Percentiles rank a stretch among this genome's conserved stretches.
Conservation (phyloP, 352 stramenopile genomes). For the Phytophthora chlamydospora region DNA sequence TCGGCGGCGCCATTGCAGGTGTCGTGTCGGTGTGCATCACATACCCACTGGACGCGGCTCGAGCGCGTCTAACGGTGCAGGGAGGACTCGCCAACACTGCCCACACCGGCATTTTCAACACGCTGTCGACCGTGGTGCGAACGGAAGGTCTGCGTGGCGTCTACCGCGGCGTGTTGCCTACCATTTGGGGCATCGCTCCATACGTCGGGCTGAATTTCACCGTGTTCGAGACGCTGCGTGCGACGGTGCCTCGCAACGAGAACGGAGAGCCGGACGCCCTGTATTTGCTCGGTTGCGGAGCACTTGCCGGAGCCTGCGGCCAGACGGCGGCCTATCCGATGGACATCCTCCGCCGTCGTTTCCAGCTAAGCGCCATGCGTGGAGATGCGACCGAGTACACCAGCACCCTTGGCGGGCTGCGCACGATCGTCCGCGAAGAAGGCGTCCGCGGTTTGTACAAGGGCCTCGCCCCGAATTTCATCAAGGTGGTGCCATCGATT, state of each 20-base stretch:
- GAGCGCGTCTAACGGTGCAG: constrained; percentile 74
- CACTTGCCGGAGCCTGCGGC: constrained; percentile 65
- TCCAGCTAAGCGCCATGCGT: constrained; percentile 67
- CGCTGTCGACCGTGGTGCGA: constrained; percentile 52
- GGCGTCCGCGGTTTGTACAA: constrained; percentile 72
- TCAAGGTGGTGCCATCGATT: constrained; percentile 82
- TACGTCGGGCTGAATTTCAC: constrained; percentile 85
- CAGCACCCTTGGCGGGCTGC: constrained; percentile 55
- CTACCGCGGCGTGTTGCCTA: constrained; percentile 68
- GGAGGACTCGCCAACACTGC: constrained; percentile 61
- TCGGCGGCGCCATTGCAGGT: constrained; percentile 63
- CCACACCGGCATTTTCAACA: constrained; percentile 70
- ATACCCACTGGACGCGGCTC: constrained; percentile 79
- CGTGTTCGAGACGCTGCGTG: constrained; percentile 72
- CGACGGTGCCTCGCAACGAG: constrained; percentile 45
- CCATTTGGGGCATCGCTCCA: constrained; percentile 69
- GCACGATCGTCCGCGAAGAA: constrained; percentile 55
- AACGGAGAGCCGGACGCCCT: constrained; percentile 57
- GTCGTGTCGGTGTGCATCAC: constrained; percentile 71
- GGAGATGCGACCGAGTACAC: constrained; percentile 42
- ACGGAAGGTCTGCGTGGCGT: constrained; percentile 63
- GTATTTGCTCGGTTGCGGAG: constrained; percentile 66
- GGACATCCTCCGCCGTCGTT: constrained; percentile 74
- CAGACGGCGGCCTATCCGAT: constrained; percentile 81
- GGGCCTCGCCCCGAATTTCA: constrained; percentile 68